Percentiles rank a stretch among this genome's conserved stretches.
Conservation (phyloP, 169 alveolate genomes). For the Cryptosporidium bovis region DNA sequence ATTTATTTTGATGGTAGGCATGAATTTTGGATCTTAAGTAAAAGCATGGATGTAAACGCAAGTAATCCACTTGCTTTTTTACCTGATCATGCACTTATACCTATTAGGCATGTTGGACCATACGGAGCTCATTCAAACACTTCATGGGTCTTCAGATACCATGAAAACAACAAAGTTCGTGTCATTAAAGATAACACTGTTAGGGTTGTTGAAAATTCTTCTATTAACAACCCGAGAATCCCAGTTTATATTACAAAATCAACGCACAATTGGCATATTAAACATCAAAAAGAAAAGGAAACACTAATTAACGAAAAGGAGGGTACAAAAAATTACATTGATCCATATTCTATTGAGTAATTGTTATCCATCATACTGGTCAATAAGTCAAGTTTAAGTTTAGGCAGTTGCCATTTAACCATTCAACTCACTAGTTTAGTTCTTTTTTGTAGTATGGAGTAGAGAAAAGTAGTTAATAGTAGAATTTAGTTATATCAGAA, state of each 20-base stretch:
- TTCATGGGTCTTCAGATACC: conserved; percentile 49
- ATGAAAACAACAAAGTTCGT: not conserved
- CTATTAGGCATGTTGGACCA: conserved; percentile 73
- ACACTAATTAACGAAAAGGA: not conserved
- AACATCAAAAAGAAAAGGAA: conserved; percentile 29
- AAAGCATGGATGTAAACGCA: conserved; percentile 5
- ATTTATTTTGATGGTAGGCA: conserved; percentile 63
- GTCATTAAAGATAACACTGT: conserved; percentile 44
- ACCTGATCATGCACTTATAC: conserved; percentile 70
- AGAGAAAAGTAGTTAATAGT: no score
- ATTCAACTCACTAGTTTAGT: no score
- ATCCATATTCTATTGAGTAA: not conserved
- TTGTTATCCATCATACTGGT: not conserved
- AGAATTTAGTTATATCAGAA: no score
- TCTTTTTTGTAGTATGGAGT: no score
- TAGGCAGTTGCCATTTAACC: no score
- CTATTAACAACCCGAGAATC: conserved; percentile 27
- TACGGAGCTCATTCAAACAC: conserved; percentile 73
- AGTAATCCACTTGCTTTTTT: conserved; percentile 57
- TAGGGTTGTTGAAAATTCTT: conserved; percentile 52
- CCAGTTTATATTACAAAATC: conserved; percentile 64
- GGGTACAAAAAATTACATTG: not conserved
- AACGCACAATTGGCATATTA: conserved; percentile 64
- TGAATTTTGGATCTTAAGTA: conserved; percentile 61
- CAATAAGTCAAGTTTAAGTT: no score